phyloP scores from a whole-genome alignment of 345 rosid species.

The Salix arbutifolia region DNA sequence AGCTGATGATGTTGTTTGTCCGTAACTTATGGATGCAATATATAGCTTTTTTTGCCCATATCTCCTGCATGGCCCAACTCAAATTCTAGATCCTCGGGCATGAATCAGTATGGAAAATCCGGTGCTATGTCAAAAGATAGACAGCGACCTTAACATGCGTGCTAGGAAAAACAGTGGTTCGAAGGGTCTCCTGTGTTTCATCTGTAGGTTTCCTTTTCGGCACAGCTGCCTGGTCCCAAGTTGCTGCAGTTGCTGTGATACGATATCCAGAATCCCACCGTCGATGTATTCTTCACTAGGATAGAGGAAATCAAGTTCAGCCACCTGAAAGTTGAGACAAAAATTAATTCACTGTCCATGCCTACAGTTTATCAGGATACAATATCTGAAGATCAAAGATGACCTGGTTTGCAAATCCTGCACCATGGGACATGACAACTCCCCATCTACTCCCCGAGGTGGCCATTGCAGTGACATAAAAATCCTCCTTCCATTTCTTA shows the following conservation, averaged over 20 bases:
- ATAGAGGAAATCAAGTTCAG: slow-evolving; percentile 93
- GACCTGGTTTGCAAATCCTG: slow-evolving; percentile 82
- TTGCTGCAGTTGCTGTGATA: slow-evolving; percentile 92
- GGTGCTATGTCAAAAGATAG: not conserved
- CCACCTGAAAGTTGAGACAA: slow-evolving; percentile 45
- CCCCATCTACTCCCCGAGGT: slow-evolving; percentile 94
- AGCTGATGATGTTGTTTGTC: too few relatives aligned
- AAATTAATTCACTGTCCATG: not conserved
- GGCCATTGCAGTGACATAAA: slow-evolving; percentile 87
- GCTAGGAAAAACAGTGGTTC: slow-evolving; percentile 84
- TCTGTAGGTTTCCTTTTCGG: slow-evolving; percentile 65
- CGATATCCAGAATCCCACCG: slow-evolving; percentile 88
- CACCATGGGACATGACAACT: slow-evolving; percentile 93
- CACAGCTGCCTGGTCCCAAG: slow-evolving; percentile 88
- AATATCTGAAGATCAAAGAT: not conserved
- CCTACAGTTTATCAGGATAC: not conserved
- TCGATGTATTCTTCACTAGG: slow-evolving; percentile 93
- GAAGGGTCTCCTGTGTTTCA: slow-evolving; percentile 96
- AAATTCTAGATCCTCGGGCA: not conserved
- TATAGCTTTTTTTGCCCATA: slow-evolving; percentile 19
- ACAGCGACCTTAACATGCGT: slow-evolving; percentile 77
- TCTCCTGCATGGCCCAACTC: slow-evolving; percentile 55
- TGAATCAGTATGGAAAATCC: not conserved
- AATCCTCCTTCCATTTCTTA: slow-evolving; percentile 97
- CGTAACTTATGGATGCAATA: too few relatives aligned